Conservation (phyloP, 2,329 filamentous ascomycete genomes). For the Colletotrichum sp. region DNA sequence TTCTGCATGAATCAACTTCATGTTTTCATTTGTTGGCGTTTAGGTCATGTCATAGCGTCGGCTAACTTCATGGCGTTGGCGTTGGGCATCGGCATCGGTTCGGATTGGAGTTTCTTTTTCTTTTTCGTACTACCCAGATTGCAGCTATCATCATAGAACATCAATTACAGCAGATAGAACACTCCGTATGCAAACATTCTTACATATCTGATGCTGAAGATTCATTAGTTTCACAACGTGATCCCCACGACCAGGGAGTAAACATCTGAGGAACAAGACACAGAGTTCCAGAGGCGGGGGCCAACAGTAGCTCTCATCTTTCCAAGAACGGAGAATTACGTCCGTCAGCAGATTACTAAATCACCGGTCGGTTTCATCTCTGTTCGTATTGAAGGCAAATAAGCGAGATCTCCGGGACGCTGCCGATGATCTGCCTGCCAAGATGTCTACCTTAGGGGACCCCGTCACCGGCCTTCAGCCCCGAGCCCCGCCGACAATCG, state of each 20-base stretch:
- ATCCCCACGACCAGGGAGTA: not conserved
- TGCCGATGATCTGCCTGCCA: not conserved
- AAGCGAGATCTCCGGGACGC: not conserved
- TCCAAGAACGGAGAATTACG: not conserved
- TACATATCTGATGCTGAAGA: not conserved
- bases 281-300: not conserved
- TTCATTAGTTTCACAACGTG: not conserved
- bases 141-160: not conserved
- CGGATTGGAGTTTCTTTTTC: not conserved
- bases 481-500: not conserved
- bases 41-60: not conserved
- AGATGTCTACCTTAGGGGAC: not conserved
- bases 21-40: not conserved
- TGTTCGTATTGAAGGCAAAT: not conserved
- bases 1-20: not conserved
- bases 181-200: not conserved
- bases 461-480: not conserved
- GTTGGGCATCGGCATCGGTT: not conserved
- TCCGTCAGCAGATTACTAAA: rapidly evolving
- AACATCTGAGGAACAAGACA: not conserved
- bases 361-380: rapidly evolving
- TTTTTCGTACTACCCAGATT: not conserved
- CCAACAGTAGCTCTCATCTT: not conserved
- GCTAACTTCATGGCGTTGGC: not conserved
- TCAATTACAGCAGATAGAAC: not conserved